These are phyloP conservation scores for Pochonia chlamydosporia DNA, from an alignment of 2,329 filamentous ascomycete species.

Conservation along the genomic window DNA sequence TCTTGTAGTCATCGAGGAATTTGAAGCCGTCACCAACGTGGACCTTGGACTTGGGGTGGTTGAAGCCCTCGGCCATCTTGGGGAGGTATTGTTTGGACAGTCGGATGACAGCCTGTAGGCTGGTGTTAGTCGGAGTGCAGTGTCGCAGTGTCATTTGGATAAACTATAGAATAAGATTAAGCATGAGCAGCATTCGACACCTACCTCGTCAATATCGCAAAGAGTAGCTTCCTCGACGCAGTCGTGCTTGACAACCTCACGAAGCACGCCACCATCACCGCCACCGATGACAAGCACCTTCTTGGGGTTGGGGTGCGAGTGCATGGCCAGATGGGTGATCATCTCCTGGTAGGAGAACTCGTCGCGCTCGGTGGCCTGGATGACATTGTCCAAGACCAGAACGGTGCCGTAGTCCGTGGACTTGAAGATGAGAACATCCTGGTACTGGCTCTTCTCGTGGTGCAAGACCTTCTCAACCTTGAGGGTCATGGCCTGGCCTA, in stretches of 20 bases:
- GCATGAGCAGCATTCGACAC: constrained; percentile 28
- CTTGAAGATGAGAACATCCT: constrained; percentile 98
- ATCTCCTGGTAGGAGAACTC: constrained; percentile 99
- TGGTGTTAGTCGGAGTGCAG: background rate
- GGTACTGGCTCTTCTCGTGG: constrained; percentile 99
- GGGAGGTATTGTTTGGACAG: constrained; percentile 98
- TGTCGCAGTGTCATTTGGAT: no score
- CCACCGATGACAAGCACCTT: constrained; percentile 97
- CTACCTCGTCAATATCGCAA: constrained; percentile 94
- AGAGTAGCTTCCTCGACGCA: constrained; percentile 92
- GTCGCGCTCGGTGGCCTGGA: constrained; percentile 96
- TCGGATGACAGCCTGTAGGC: constrained; percentile 76
- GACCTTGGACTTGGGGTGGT: constrained; percentile 84
- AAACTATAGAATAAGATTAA: no score
- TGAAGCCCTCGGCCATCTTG: constrained; percentile 86
- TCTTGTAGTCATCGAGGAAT: constrained; percentile 94
- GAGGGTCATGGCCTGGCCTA: constrained; percentile 95
- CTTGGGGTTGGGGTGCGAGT: constrained; percentile 97
- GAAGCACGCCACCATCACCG: constrained; percentile 93
- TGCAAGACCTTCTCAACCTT: constrained; percentile 96
- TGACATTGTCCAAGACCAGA: constrained; percentile 96
- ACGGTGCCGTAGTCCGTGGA: constrained; percentile 95
- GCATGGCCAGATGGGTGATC: constrained; percentile 98
- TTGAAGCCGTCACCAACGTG: constrained; percentile 98
- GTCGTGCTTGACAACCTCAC: constrained; percentile 98